These are phyloP conservation scores for Lodderomyces elongisporus DNA, from an alignment of 1,139 yeast genomes.

Conservation along the genomic window DNA sequence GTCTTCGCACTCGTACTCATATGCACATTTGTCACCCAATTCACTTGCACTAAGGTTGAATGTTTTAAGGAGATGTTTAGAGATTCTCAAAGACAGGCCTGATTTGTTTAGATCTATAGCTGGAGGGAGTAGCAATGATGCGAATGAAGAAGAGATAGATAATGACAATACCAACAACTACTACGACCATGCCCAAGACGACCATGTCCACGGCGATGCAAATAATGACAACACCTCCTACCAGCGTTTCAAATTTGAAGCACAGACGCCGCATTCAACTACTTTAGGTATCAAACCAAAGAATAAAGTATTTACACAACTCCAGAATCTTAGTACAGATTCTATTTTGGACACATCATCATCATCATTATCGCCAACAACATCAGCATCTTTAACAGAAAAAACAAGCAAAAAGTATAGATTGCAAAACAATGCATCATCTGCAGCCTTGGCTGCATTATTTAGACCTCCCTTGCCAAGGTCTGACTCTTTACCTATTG, in stretches of 20 bases:
- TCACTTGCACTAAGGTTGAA: slow-evolving; percentile 72
- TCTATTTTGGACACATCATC: slow-evolving; percentile 13
- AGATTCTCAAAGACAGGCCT: slow-evolving; percentile 63
- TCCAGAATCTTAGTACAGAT: slow-evolving; percentile 22
- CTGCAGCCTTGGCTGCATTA: slow-evolving; percentile 60
- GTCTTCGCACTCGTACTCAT: slow-evolving; percentile 80
- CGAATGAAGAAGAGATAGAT: slow-evolving; percentile 5
- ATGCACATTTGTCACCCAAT: slow-evolving; percentile 76
- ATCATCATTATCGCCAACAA: slow-evolving; percentile 3
- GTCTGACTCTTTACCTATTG: slow-evolving; percentile 32
- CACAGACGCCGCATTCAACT: too few species aligned
- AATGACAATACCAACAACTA: not conserved
- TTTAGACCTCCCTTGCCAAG: slow-evolving; percentile 40
- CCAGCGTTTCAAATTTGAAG: slow-evolving; percentile 2
- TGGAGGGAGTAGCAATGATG: slow-evolving; percentile 1
- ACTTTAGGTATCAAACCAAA: too few species aligned
- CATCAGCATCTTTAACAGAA: not conserved
- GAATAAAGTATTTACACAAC: slow-evolving; percentile 6
- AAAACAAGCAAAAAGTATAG: slow-evolving; percentile 15
- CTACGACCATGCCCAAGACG: not conserved
- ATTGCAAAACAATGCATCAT: slow-evolving; percentile 48
- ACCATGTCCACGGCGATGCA: not conserved
- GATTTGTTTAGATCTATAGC: slow-evolving; percentile 32
- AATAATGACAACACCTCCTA: not conserved
- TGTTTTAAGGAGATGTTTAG: slow-evolving; percentile 70